Evolutionary conservation across 1,139 yeast genomes (phyloP).

Genomic region (Candida gigantensis): DNA sequence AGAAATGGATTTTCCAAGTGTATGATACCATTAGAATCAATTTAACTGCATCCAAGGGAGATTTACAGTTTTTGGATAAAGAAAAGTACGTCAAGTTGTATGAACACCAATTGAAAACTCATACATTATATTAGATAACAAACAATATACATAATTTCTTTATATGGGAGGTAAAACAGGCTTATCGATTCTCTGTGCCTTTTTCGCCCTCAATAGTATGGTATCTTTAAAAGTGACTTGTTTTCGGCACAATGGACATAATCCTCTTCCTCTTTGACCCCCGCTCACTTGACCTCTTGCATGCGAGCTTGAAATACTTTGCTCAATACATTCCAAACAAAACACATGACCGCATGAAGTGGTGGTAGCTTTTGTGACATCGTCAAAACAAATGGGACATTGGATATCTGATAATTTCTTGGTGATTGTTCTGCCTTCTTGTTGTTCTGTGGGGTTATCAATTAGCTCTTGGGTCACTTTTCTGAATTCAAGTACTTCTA

Average conservation of each 20-base stretch:
- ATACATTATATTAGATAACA: conserved; percentile 5
- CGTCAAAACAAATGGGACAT: conserved; percentile 51
- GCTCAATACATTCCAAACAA: conserved; percentile 47
- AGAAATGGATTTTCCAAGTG: conserved; percentile 16
- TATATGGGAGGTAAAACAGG: conserved; percentile 16
- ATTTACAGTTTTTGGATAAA: conserved; percentile 11
- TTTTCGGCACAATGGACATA: conserved; percentile 49
- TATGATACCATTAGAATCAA: conserved; percentile 12
- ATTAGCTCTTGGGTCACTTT: conserved; percentile 38
- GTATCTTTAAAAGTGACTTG: conserved; percentile 43
- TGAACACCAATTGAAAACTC: conserved; percentile 5
- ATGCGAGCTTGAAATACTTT: conserved; percentile 41
- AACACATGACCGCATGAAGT: conserved; percentile 50
- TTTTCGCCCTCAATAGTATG: conserved; percentile 35
- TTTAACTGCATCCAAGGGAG: conserved; percentile 10
- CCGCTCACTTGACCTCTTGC: conserved; percentile 44
- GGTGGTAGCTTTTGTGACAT: conserved; percentile 40
- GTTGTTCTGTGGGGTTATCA: conserved; percentile 27
- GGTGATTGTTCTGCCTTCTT: conserved; percentile 18
- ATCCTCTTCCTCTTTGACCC: conserved; percentile 40
- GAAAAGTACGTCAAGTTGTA: conserved; percentile 7
- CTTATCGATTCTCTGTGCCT: conserved; percentile 16
- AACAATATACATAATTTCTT: not conserved
- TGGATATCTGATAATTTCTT: conserved; percentile 40
- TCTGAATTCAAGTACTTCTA: conserved; percentile 41